phyloP scores from a whole-genome alignment of 176 grass and related monocot genomes.

The Alloteropsis semialata region DNA sequence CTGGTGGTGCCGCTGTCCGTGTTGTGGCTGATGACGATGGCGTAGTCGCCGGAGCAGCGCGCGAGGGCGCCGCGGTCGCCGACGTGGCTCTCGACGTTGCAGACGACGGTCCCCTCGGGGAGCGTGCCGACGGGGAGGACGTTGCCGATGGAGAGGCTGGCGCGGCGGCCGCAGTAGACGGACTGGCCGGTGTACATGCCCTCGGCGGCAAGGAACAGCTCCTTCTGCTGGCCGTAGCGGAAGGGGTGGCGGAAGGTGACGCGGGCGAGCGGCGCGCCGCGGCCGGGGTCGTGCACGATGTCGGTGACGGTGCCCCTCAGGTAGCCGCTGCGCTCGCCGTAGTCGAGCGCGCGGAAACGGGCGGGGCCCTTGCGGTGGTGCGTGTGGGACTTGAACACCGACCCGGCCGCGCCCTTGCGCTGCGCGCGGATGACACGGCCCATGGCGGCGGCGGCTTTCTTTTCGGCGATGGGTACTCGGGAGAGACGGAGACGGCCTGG shows the following conservation, averaged over 20 bases:
- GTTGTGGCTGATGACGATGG: slow-evolving; percentile 86
- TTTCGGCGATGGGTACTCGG: no score
- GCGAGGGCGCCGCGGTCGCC: slow-evolving; percentile 79
- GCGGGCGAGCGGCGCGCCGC: slow-evolving; percentile 80
- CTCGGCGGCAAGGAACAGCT: slow-evolving; percentile 85
- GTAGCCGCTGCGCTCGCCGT: slow-evolving; percentile 60
- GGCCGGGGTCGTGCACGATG: slow-evolving; percentile 78
- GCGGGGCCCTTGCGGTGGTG: slow-evolving; percentile 54
- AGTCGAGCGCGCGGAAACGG: slow-evolving; percentile 33
- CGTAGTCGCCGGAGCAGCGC: slow-evolving; percentile 62
- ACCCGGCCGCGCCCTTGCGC: slow-evolving; percentile 31
- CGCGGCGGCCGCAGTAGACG: slow-evolving; percentile 78
- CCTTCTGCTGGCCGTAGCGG: slow-evolving; percentile 80
- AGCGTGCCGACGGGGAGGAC: neutral
- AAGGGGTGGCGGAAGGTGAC: slow-evolving; percentile 85
- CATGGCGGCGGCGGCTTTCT: neutral
- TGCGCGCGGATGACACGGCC: slow-evolving; percentile 20
- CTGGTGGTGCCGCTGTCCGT: slow-evolving; percentile 68
- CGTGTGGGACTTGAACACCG: slow-evolving; percentile 68
- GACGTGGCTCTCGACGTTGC: slow-evolving; percentile 40
- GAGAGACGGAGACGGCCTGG: neutral
- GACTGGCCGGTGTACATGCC: slow-evolving; percentile 90
- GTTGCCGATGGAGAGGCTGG: slow-evolving; percentile 8
- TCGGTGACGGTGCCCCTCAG: slow-evolving; percentile 80
- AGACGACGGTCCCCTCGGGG: neutral